phyloP scores from a whole-genome alignment of 371 early-diverging fungal species.

The Mortierella sp. region DNA sequence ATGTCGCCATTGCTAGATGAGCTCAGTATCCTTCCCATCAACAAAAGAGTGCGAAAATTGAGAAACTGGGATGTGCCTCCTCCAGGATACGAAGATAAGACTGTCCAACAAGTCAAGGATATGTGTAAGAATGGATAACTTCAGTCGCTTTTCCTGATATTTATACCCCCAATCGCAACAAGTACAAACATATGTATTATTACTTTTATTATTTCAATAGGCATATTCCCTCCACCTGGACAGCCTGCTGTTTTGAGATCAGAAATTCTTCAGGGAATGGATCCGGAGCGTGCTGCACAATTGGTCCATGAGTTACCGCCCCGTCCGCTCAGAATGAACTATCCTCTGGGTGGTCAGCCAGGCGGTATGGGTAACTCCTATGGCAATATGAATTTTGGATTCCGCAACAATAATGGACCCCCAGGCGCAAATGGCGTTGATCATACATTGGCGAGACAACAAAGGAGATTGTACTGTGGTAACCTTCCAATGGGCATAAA shows the following conservation, averaged over 20 bases:
- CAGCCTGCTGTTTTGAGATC: constrained; percentile 81
- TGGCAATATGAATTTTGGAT: constrained; percentile 46
- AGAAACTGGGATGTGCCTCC: constrained; percentile 96
- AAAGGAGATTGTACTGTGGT: constrained; percentile 91
- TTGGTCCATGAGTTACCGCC: constrained; percentile 56
- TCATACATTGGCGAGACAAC: constrained; percentile 72
- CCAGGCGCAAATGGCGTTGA: constrained; percentile 56
- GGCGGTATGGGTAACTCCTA: constrained; percentile 38
- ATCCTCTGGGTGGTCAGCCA: constrained; percentile 37
- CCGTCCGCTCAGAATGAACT: constrained; percentile 55
- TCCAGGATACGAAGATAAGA: constrained; percentile 91
- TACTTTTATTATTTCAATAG: constrained; percentile 47
- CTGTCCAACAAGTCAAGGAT: constrained; percentile 91
- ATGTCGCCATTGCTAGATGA: constrained; percentile 61
- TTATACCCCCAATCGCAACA: background rate
- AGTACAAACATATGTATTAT: background rate
- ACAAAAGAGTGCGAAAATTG: constrained; percentile 83
- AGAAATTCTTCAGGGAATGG: constrained; percentile 61
- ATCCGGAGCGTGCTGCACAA: constrained; percentile 57
- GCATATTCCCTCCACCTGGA: constrained; percentile 93
- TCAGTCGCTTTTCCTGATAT: background rate
- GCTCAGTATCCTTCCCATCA: constrained; percentile 75
- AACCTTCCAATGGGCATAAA: constrained; percentile 88
- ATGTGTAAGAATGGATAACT: constrained; percentile 68
- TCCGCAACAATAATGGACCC: constrained; percentile 51